These are phyloP conservation scores for Skeletonema menzelii DNA, from an alignment of 108 stramenopile species.

Conservation along the genomic window DNA sequence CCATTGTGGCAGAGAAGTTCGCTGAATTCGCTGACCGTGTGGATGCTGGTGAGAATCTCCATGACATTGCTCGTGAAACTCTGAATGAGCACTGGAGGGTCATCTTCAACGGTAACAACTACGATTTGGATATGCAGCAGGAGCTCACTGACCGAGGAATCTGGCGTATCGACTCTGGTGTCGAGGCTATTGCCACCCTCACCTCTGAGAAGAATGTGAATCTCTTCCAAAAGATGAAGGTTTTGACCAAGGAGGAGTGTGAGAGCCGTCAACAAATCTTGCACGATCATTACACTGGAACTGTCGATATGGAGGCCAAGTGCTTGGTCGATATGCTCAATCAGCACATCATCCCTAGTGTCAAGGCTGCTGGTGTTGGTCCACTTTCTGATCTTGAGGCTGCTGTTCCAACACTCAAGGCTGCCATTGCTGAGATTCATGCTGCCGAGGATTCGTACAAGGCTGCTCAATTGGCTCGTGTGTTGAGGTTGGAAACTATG, in stretches of 20 bases:
- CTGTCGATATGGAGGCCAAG: slow-evolving; percentile 93
- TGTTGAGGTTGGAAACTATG: slow-evolving; percentile 92
- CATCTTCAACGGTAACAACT: slow-evolving; percentile 97
- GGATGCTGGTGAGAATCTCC: slow-evolving; percentile 75
- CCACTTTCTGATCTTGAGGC: slow-evolving; percentile 74
- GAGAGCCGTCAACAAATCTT: slow-evolving; percentile 85
- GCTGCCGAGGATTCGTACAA: slow-evolving; percentile 65
- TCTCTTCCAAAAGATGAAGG: slow-evolving; percentile 91
- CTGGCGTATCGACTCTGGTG: slow-evolving; percentile 93
- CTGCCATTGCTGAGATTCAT: slow-evolving; percentile 67
- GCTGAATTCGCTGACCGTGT: slow-evolving; percentile 87
- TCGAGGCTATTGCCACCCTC: slow-evolving; percentile 87
- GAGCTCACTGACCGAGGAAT: slow-evolving; percentile 88
- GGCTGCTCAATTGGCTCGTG: slow-evolving; percentile 77
- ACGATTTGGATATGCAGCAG: slow-evolving; percentile 73
- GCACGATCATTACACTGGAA: slow-evolving; percentile 92
- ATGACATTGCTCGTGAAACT: slow-evolving; percentile 74
- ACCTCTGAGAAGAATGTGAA: slow-evolving; percentile 84
- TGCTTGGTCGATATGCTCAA: slow-evolving; percentile 93
- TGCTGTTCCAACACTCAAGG: slow-evolving; percentile 63
- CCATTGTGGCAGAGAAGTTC: slow-evolving; percentile 92
- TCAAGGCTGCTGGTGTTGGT: slow-evolving; percentile 74
- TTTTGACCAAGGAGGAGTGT: slow-evolving; percentile 84
- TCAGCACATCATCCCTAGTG: slow-evolving; percentile 90
- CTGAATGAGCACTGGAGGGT: slow-evolving; percentile 89